Evolutionary conservation across 352 stramenopile genomes (phyloP), one percentile per base, ranked within the genome.

Genomic region (Pythium vanterpoolii): DNA sequence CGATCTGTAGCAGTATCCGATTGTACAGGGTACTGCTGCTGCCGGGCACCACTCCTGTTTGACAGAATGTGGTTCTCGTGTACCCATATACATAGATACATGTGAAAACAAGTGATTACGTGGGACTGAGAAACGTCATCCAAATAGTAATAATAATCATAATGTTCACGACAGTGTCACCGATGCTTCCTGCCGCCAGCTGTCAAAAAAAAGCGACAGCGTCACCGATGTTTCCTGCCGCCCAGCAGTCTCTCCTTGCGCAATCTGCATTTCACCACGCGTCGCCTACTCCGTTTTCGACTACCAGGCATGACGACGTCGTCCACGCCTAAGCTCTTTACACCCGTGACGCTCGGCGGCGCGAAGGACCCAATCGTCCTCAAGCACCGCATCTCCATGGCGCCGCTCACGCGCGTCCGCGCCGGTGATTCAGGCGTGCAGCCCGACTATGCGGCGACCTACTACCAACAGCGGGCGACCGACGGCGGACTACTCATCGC

Each of bases 371-470:
- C 31, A 11, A 38, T 57, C 34, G 27, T 36, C 21, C 36, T 57
- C 36, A 66, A 71, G 52, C 68, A 83, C 60, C 69, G 72, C 43
- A 60, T 83, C 39, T 64, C 77, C 9, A 49, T 82, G 46, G 64
- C 66, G 9, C 74, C 72, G 11, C 34, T 81, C 5, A 83, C 72
- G 26, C 68, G 44, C n/a, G 24, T 42, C 18, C 68, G 45, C 19
- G 26, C 56, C 1, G 56, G 47, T 40, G 34, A 40, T 16, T 11
- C 28, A 18, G 5, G 13, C 39, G 8, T 48, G 13, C 13, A 46
- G 33, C 16, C 33, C 13, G n/a, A 34, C 28, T 39, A 8, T 9
- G 53, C 16, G 44, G n/a, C 34, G 13, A 26, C 3, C 1, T 48
- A 57, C 36, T 57, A 78, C 49, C 47, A 24, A 18, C 57, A 66